These are phyloP conservation scores for Vitis vinifera DNA, from an alignment of 164 flowering plant species.

Conservation along the genomic window ASM3070453v1 NC_081811.1:26555001-26555500, in stretches of 20 bases:
- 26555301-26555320: slow-evolving; percentile 87
- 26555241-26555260: background rate
- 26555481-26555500: background rate
- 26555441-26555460: too few species aligned
- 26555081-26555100: background rate
- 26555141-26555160: background rate
- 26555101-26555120: background rate
- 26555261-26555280: slow-evolving; percentile 78
- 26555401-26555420: too few species aligned
- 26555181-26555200: background rate
- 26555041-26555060: background rate
- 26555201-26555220: too few species aligned
- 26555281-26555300: slow-evolving; percentile 98
- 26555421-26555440: too few species aligned
- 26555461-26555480: too few species aligned
- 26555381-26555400: background rate
- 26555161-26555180: background rate
- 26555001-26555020: slow-evolving; percentile 79
- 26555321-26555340: slow-evolving; percentile 98
- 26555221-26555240: background rate
- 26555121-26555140: background rate
- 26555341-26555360: slow-evolving; percentile 62
- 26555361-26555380: background rate
- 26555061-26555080: background rate
- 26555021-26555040: slow-evolving; percentile 82